Evolutionary conservation across 2,329 filamentous ascomycete species (phyloP).

Genomic region (Paraphoma chrysanthemicola): DNA sequence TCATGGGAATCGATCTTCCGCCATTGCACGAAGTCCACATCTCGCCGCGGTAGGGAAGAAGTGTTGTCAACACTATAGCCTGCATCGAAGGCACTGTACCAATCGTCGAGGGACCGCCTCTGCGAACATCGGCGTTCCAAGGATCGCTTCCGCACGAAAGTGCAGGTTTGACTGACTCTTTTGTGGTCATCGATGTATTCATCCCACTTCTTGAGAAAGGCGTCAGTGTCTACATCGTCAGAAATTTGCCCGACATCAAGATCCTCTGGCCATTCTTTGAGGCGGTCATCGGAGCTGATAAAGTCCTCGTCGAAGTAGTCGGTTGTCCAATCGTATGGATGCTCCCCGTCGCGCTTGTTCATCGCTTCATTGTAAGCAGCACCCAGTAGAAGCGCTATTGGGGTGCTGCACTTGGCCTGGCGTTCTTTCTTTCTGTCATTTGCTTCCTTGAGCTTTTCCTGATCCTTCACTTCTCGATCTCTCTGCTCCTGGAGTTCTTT

Average conservation of each 20-base stretch:
- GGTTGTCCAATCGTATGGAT: constrained; percentile 10
- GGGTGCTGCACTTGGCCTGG: constrained; percentile 3
- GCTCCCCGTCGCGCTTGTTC: constrained; percentile 5
- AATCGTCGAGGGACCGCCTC: constrained; percentile 2
- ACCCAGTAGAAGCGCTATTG: constrained; percentile 5
- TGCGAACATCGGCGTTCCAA: constrained; percentile 2
- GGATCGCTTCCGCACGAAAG: constrained; percentile 5
- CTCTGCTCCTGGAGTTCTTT: constrained; percentile 4
- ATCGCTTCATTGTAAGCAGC: constrained; percentile 1
- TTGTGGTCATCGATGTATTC: constrained; percentile 1
- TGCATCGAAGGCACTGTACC: background rate
- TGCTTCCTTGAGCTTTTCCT: constrained; percentile 5
- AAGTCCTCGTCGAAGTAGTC: constrained; percentile 12
- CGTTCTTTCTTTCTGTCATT: constrained; percentile 10
- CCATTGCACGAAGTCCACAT: background rate
- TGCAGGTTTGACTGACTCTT: constrained; percentile 1
- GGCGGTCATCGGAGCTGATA: constrained; percentile 6
- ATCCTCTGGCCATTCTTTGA: constrained; percentile 8
- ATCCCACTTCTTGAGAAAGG: constrained; percentile 10
- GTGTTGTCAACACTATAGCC: background rate
- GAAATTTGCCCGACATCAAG: constrained; percentile 6
- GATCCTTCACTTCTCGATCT: constrained; percentile 3
- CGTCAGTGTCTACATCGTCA: constrained; percentile 2
- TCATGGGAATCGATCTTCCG: no score
- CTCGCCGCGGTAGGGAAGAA: background rate